phyloP scores from a whole-genome alignment of 306 rosid species.

The Malus orientalis region DNA sequence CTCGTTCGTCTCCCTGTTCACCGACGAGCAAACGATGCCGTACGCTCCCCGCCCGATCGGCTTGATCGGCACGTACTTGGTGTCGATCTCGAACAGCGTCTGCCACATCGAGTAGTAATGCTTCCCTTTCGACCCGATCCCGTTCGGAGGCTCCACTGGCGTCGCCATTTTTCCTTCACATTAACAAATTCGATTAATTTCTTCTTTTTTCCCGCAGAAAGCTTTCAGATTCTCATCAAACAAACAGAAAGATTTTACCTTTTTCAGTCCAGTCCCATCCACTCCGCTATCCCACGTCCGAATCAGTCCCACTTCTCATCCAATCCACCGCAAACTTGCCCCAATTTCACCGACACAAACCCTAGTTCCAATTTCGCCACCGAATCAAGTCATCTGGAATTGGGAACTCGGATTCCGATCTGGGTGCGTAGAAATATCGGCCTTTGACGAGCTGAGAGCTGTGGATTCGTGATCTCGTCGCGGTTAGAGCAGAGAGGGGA shows the following conservation, averaged over 20 bases:
- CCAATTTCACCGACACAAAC: not conserved
- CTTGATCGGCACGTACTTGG: slow-evolving; percentile 82
- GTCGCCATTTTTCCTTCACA: slow-evolving; percentile 58
- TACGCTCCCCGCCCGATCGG: slow-evolving; percentile 92
- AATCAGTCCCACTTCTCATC: not conserved
- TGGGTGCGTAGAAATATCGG: not conserved
- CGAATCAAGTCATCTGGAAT: not conserved
- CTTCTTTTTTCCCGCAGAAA: not conserved
- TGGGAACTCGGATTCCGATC: slow-evolving; percentile 6
- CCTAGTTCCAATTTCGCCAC: slow-evolving; percentile 5
- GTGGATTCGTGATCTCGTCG: slow-evolving; percentile 43
- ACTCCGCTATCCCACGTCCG: not conserved
- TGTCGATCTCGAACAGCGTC: slow-evolving; percentile 80
- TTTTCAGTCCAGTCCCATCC: not conserved
- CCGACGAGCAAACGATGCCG: slow-evolving; percentile 87
- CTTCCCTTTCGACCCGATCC: slow-evolving; percentile 58
- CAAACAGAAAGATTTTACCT: not conserved
- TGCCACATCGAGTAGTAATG: slow-evolving; percentile 94
- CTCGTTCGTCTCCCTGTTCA: slow-evolving; percentile 68
- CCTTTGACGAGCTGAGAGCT: slow-evolving; percentile 12
- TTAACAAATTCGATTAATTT: not conserved
- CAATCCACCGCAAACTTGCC: not conserved
- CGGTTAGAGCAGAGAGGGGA: slow-evolving; percentile 15
- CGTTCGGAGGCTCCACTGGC: slow-evolving; percentile 89
- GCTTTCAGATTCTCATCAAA: not conserved